Percentiles rank a stretch among this genome's conserved stretches.
Conservation (phyloP, 108 stramenopile species). For the Cyclostephanos invisitatus region DNA sequence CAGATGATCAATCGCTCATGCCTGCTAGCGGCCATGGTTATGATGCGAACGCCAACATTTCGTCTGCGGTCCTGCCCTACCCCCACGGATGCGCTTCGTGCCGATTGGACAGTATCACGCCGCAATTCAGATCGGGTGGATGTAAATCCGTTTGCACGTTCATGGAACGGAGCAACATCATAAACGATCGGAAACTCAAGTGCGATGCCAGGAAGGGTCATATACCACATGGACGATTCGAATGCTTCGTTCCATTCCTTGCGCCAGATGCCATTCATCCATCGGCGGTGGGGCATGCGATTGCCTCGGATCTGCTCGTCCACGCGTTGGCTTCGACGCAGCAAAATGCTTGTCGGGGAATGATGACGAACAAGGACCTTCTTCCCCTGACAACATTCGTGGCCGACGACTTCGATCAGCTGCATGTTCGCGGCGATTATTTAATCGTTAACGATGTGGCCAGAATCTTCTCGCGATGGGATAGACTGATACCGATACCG, state of each 20-base stretch:
- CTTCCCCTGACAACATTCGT: constrained; percentile 54
- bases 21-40: constrained; percentile 20
- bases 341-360: constrained; percentile 31
- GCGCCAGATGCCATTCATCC: constrained; percentile 66
- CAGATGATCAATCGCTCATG: constrained; percentile 13
- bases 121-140: constrained; percentile 49
- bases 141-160: constrained; percentile 54
- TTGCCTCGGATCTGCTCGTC: constrained; percentile 56
- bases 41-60: constrained; percentile 11
- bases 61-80: constrained; percentile 51
- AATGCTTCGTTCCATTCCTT: constrained; percentile 56
- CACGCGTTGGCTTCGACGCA: constrained; percentile 48
- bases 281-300: constrained; percentile 50
- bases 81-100: constrained; percentile 63
- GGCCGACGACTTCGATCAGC: constrained; percentile 30
- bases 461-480: constrained; percentile 46
- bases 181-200: constrained; percentile 31
- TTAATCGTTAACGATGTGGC: constrained; percentile 59
- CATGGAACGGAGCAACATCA: constrained; percentile 35
- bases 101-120: constrained; percentile 36
- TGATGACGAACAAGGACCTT: constrained; percentile 7
- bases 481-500: constrained; percentile 38
- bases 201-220: constrained; percentile 41
- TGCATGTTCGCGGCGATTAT: constrained; percentile 48
- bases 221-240: constrained; percentile 33